phyloP scores from a whole-genome alignment of 2,329 filamentous ascomycete genomes.

The Venturia aucupariae region DNA sequence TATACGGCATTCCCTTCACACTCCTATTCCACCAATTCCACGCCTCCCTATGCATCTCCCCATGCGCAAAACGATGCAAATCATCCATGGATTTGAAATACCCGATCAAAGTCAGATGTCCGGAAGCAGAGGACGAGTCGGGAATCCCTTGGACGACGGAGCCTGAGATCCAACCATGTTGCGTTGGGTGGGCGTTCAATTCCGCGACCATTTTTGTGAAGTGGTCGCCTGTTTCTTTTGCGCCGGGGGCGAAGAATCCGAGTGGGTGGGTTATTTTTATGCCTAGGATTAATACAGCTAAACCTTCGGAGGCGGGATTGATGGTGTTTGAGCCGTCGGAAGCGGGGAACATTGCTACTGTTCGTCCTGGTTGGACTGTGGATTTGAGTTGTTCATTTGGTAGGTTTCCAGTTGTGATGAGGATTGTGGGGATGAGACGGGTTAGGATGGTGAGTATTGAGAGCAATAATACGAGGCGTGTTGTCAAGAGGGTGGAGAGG shows the following conservation, averaged over 20 bases:
- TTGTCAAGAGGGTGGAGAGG: constrained; percentile 8
- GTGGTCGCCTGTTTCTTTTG: constrained; percentile 29
- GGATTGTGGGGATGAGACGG: constrained; percentile 10
- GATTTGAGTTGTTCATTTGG: constrained; percentile 1
- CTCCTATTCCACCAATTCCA: constrained; percentile 43
- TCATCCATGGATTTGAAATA: constrained; percentile 45
- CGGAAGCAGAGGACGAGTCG: constrained; percentile 30
- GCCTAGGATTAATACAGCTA: constrained; percentile 11
- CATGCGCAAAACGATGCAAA: constrained; percentile 45
- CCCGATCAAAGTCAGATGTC: constrained; percentile 31
- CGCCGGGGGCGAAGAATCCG: constrained; percentile 39
- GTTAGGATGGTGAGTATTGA: neutral
- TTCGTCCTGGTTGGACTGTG: neutral
- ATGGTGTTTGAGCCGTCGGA: neutral
- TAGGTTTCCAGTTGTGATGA: constrained; percentile 5
- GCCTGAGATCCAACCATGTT: constrained; percentile 40
- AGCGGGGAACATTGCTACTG: neutral
- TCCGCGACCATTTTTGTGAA: constrained; percentile 32
- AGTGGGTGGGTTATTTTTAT: constrained; percentile 28
- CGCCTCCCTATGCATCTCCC: constrained; percentile 36
- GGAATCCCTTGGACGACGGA: constrained; percentile 19
- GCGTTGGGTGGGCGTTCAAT: constrained; percentile 29
- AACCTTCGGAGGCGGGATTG: neutral
- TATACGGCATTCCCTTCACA: constrained; percentile 28
- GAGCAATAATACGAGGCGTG: constrained; percentile 5